phyloP scores from a whole-genome alignment of 169 alveolate species.

The Plasmodium vivax region DNA sequence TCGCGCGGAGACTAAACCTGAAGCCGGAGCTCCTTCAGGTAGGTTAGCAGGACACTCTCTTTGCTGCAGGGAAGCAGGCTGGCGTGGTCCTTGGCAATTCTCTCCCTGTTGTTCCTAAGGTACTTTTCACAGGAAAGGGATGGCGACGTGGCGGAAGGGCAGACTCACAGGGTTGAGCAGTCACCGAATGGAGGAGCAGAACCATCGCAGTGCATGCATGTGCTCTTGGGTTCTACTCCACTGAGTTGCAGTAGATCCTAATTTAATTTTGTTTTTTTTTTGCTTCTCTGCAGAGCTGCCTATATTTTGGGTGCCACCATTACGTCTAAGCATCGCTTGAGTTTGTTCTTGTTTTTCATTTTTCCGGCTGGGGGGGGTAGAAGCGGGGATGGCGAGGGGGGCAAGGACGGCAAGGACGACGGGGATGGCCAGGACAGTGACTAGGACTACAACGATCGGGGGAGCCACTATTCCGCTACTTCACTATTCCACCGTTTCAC shows the following conservation, averaged over 20 bases:
- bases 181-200: not conserved
- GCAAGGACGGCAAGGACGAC: not conserved
- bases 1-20: not conserved
- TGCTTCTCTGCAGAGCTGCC: not conserved
- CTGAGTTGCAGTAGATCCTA: not conserved
- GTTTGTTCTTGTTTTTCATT: slow-evolving; percentile 70
- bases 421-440: not conserved
- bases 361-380: not conserved
- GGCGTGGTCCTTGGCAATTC: slow-evolving; percentile 11
- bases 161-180: not conserved
- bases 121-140: slow-evolving; percentile 6
- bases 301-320: not conserved
- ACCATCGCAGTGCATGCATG: not conserved
- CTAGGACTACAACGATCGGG: not conserved
- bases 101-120: slow-evolving; percentile 35
- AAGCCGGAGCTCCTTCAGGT: slow-evolving; percentile 4
- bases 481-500: not conserved
- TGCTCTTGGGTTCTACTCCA: not conserved
- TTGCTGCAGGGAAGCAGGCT: slow-evolving; percentile 27
- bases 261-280: not conserved
- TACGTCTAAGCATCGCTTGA: slow-evolving; percentile 73
- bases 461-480: too few species aligned
- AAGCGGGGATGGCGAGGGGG: not conserved
- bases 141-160: not conserved
- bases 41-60: slow-evolving; percentile 24